Evolutionary conservation across 768 basidiomycete genomes (phyloP).

Genomic region (Hygrocybe coccinea): DNA sequence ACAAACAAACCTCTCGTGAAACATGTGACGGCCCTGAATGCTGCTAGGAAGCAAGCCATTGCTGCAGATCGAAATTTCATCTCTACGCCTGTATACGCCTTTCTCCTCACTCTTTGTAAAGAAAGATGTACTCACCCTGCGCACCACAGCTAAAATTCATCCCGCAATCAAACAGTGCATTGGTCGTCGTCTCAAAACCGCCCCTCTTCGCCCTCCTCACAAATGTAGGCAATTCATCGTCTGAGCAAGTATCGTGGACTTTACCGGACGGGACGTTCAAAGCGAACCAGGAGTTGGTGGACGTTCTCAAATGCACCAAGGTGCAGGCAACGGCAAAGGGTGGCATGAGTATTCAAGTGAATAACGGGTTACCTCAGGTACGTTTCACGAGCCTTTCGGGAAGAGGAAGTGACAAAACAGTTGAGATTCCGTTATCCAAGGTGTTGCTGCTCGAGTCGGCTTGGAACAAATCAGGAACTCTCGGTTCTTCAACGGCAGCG

Average conservation of each 20-base stretch:
- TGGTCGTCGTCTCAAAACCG: conserved; percentile 49
- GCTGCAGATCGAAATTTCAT: conserved; percentile 40
- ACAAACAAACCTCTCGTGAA: conserved; percentile 45
- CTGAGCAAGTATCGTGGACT: conserved; percentile 37
- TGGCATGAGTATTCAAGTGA: conserved; percentile 34
- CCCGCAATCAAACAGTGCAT: conserved; percentile 32
- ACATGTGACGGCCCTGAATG: conserved; percentile 47
- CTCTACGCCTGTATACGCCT: conserved; percentile 39
- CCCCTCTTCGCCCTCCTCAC: conserved; percentile 55
- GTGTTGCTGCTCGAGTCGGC: conserved; percentile 22
- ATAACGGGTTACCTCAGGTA: conserved; percentile 44
- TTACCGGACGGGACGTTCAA: conserved; percentile 37
- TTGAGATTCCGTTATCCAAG: not conserved
- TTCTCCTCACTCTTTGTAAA: not conserved
- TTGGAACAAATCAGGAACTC: conserved; percentile 15
- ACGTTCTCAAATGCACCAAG: conserved; percentile 47
- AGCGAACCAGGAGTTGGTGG: conserved; percentile 42
- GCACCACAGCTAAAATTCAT: conserved; percentile 42
- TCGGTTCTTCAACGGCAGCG: conserved; percentile 9
- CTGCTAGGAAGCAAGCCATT: conserved; percentile 49
- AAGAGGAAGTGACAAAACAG: not conserved
- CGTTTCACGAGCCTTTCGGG: not conserved
- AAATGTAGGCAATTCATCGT: conserved; percentile 44
- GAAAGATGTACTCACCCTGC: not conserved
- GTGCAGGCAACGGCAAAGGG: conserved; percentile 38